A percentile compares a stretch with the other conserved stretches of the same genome.
These are phyloP conservation scores for Daldinia childiae DNA, from an alignment of 495 filamentous ascomycete species.

Conservation along the genomic window DNA sequence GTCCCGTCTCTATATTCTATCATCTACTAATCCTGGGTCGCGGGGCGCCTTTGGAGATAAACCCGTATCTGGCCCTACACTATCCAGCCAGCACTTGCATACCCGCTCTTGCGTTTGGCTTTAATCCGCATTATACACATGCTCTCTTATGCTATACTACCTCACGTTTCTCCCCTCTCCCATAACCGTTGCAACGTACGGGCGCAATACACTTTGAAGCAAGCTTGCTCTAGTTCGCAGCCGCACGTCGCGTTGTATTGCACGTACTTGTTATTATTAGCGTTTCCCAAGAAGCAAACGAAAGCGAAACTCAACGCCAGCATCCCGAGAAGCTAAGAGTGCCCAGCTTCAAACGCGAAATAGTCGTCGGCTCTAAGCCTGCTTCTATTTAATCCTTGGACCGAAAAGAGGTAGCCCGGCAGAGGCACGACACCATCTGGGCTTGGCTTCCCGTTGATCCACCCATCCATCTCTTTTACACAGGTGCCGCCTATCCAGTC, in stretches of 20 bases:
- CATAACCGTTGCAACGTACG: constrained; percentile 30
- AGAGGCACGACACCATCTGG: constrained; percentile 38
- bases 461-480: constrained; percentile 43
- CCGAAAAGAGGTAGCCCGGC: constrained; percentile 40
- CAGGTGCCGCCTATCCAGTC: constrained; percentile 42
- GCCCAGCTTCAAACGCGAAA: constrained; percentile 25
- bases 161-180: constrained; percentile 5
- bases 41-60: constrained; percentile 39
- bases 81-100: constrained; percentile 42
- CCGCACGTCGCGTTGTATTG: neutral
- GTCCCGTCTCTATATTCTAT: constrained; percentile 30
- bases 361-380: constrained; percentile 25
- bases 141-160: constrained; percentile 7
- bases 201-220: constrained; percentile 22
- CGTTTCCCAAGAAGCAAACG: constrained; percentile 17
- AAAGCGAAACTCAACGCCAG: constrained; percentile 31
- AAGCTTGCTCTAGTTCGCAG: neutral
- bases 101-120: constrained; percentile 45
- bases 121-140: constrained; percentile 40
- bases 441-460: constrained; percentile 43
- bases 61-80: constrained; percentile 39
- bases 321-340: constrained; percentile 25
- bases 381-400: constrained; percentile 19
- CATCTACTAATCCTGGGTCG: constrained; percentile 31
- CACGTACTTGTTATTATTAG: constrained; percentile 9